phyloP scores from a whole-genome alignment of 257 asterid genomes.

The Solanum chilense region DNA sequence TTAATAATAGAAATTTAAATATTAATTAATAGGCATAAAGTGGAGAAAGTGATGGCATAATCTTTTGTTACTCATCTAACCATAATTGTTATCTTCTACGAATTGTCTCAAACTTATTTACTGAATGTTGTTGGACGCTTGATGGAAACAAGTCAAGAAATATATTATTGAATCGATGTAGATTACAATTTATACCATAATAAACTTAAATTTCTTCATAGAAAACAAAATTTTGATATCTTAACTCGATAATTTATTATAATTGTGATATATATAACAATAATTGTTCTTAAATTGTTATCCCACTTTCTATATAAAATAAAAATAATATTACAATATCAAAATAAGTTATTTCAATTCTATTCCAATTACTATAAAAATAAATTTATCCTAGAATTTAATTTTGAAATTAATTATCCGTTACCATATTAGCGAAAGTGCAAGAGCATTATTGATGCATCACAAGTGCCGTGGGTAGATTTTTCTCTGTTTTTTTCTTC shows the following conservation, averaged over 20 bases:
- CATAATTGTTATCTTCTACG: not conserved
- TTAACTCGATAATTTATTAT: not conserved
- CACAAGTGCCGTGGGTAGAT: not conserved
- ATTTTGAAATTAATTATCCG: accelerated
- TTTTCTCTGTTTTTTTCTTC: not conserved
- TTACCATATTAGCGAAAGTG: not conserved
- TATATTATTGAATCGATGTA: too few relatives aligned
- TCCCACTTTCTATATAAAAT: not conserved
- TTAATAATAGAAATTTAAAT: too few relatives aligned
- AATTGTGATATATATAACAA: too few relatives aligned
- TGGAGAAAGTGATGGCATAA: not conserved
- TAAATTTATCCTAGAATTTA: too few relatives aligned
- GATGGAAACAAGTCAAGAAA: too few relatives aligned
- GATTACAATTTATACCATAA: not conserved
- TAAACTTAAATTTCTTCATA: accelerated
- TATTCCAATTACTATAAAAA: too few relatives aligned
- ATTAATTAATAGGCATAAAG: not conserved
- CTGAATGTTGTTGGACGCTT: too few relatives aligned
- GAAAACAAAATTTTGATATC: accelerated
- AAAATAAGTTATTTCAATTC: too few relatives aligned
- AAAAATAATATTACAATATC: not conserved
- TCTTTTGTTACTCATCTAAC: not conserved
- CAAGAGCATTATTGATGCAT: not conserved
- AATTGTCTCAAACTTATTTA: not conserved
- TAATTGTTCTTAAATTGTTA: too few relatives aligned